Evolutionary conservation across 208 protist genomes (phyloP).

Genomic region (Leishmania mexicana): DNA sequence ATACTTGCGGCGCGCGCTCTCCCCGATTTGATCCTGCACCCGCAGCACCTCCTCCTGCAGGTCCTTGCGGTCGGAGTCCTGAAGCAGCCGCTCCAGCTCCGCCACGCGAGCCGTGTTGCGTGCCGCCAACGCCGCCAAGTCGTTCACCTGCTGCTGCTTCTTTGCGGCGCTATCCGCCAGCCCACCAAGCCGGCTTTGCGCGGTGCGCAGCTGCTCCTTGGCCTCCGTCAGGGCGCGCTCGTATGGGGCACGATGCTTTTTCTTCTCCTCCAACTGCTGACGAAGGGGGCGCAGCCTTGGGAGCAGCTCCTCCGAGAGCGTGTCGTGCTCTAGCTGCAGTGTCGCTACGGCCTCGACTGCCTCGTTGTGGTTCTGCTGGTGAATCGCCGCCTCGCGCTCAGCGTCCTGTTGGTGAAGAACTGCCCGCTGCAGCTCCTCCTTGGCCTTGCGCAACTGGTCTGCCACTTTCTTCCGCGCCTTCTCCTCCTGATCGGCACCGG

Average conservation of each 20-base stretch:
- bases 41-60: constrained; percentile 64
- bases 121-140: constrained; percentile 37
- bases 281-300: constrained; percentile 82
- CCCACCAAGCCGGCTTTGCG: constrained; percentile 41
- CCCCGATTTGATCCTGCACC: constrained; percentile 72
- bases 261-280: constrained; percentile 92
- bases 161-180: constrained; percentile 40
- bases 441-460: constrained; percentile 86
- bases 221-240: constrained; percentile 79
- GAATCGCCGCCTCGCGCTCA: constrained; percentile 79
- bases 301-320: constrained; percentile 80
- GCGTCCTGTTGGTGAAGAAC: constrained; percentile 82
- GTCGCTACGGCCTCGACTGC: constrained; percentile 33
- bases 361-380: constrained; percentile 85
- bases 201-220: constrained; percentile 51
- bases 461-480: constrained; percentile 66
- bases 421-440: constrained; percentile 79
- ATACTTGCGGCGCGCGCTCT: constrained; percentile 72
- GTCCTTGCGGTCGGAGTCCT: constrained; percentile 43
- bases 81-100: constrained; percentile 58
- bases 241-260: constrained; percentile 89
- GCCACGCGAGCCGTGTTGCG: constrained; percentile 36
- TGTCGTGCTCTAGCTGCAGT: constrained; percentile 67
- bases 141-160: constrained; percentile 35
- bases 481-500: constrained; percentile 68